A percentile compares a stretch with the other conserved stretches of the same genome.
Evolutionary conservation across 1,284 basidiomycete species (phyloP).

Genomic region (Neolentinus lepideus): DNA sequence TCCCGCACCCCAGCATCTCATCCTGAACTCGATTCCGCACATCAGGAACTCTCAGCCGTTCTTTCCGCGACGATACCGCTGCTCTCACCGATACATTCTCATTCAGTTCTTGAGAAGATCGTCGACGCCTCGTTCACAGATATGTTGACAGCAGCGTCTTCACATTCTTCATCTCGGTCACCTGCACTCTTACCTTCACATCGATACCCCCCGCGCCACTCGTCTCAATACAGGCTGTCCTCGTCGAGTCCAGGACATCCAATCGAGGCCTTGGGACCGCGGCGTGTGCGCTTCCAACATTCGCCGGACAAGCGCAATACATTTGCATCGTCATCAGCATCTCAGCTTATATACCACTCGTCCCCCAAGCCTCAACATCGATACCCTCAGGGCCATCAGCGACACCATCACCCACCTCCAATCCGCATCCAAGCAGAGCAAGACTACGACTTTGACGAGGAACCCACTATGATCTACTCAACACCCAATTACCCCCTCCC

Average conservation of each 20-base stretch:
- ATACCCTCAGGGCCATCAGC: background rate
- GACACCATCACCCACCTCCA: no score
- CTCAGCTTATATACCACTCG: background rate
- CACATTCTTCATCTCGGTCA: background rate
- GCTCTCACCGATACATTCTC: background rate
- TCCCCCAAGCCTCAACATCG: background rate
- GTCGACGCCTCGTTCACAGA: background rate
- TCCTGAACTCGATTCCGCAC: background rate
- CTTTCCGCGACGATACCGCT: no score
- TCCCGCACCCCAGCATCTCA: background rate
- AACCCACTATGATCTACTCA: background rate
- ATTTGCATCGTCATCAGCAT: background rate
- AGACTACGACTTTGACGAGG: background rate
- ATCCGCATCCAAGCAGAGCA: no score
- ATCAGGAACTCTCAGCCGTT: background rate
- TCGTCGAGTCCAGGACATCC: background rate
- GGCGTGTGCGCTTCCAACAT: background rate
- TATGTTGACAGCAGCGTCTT: background rate
- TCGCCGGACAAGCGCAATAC: no score
- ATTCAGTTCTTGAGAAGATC: background rate
- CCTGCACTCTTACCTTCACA: background rate
- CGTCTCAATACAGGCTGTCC: background rate
- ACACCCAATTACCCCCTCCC: background rate
- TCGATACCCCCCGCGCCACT: background rate
- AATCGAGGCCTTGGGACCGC: background rate